Percentiles rank a stretch among this genome's conserved stretches.
phyloP scores from a whole-genome alignment of 2,329 filamentous ascomycete species.

The Claviceps cyperi region DNA sequence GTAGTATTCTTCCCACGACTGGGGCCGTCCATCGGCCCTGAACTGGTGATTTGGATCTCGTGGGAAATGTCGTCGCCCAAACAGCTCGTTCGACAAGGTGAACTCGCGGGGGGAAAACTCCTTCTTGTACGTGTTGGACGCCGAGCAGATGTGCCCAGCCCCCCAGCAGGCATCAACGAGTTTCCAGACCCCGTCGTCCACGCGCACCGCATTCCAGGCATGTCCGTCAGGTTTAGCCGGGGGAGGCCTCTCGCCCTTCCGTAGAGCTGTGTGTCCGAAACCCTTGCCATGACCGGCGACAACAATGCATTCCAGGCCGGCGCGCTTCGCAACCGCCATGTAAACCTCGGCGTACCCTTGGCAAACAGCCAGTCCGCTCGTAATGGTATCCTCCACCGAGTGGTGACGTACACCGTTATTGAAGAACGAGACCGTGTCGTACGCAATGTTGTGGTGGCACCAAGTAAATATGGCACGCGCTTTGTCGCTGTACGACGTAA shows the following conservation, averaged over 20 bases:
- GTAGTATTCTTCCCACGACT: constrained; percentile 74
- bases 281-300: constrained; percentile 77
- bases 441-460: constrained; percentile 86
- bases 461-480: constrained; percentile 87
- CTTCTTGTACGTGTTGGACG: constrained; percentile 45
- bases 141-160: constrained; percentile 50
- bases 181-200: constrained; percentile 83
- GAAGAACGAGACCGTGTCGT: constrained; percentile 72
- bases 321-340: constrained; percentile 59
- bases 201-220: constrained; percentile 85
- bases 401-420: constrained; percentile 50
- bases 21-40: constrained; percentile 51
- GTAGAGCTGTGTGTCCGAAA: constrained; percentile 51
- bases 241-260: constrained; percentile 51
- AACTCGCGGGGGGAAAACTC: constrained; percentile 52
- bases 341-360: constrained; percentile 82
- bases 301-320: constrained; percentile 64
- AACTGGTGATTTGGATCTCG: constrained; percentile 54
- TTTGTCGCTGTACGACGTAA: constrained; percentile 75
- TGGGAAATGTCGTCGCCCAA: constrained; percentile 72
- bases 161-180: constrained; percentile 90
- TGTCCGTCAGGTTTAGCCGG: constrained; percentile 49
- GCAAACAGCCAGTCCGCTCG: constrained; percentile 72
- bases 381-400: constrained; percentile 58
- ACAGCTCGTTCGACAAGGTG: constrained; percentile 55